Percentiles rank a stretch among this genome's conserved stretches.
These are phyloP conservation scores for Agrocybe chaxingu DNA, from an alignment of 768 basidiomycete genomes.

Conservation along the genomic window DNA sequence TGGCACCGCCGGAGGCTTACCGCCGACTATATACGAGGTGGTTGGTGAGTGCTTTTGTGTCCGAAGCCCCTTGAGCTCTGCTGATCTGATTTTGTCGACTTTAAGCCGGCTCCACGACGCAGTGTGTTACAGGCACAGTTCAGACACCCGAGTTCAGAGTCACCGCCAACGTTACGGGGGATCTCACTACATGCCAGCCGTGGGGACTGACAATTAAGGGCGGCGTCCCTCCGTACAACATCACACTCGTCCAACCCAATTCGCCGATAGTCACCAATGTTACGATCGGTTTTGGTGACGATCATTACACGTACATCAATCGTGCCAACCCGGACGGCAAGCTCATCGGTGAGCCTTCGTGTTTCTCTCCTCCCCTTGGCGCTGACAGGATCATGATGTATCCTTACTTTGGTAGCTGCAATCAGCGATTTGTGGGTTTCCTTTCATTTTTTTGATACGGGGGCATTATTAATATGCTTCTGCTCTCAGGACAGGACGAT, in stretches of 20 bases:
- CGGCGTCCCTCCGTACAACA: conserved; percentile 40
- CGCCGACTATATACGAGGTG: conserved; percentile 31
- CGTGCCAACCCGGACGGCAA: conserved; percentile 31
- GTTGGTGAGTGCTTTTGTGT: conserved; percentile 24
- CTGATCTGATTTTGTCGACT: neutral
- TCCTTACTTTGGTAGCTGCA: conserved; percentile 24
- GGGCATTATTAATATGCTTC: neutral
- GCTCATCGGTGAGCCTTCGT: conserved; percentile 38
- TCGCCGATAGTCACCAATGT: conserved; percentile 40
- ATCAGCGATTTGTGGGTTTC: conserved; percentile 41
- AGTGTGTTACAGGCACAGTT: conserved; percentile 24
- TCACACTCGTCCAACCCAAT: conserved; percentile 35
- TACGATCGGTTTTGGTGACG: conserved; percentile 32
- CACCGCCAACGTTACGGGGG: conserved; percentile 33
- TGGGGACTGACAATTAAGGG: conserved; percentile 45
- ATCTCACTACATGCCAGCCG: conserved; percentile 39
- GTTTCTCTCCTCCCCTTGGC: neutral
- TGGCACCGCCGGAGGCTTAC: conserved; percentile 39
- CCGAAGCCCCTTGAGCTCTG: neutral
- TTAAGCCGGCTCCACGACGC: conserved; percentile 28
- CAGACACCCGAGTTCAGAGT: conserved; percentile 27
- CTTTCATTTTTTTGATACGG: conserved; percentile 12
- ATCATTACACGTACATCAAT: conserved; percentile 40
- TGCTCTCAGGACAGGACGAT: conserved; percentile 34
- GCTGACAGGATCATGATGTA: conserved; percentile 2